These are phyloP conservation scores for Paraconiothyrium sp. DNA, from an alignment of 2,329 filamentous ascomycete species.

Conservation along the genomic window DNA sequence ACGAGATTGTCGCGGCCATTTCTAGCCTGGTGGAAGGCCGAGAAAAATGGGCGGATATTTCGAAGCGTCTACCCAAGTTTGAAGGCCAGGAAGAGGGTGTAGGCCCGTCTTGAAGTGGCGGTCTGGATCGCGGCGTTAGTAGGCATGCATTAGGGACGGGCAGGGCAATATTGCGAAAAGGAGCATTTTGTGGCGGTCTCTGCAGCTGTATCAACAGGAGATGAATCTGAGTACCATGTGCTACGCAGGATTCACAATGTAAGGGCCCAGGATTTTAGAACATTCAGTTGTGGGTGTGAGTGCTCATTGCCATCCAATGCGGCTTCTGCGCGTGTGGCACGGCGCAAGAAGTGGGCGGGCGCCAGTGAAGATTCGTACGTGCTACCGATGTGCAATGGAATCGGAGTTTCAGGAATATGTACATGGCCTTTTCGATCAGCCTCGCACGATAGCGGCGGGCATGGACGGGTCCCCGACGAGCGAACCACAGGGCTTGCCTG, in stretches of 20 bases:
- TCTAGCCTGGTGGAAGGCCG: conserved; percentile 69
- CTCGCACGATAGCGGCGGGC: neutral
- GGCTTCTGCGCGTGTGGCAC: neutral
- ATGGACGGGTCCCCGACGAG: neutral
- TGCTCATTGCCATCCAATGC: neutral
- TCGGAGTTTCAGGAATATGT: conserved; percentile 10
- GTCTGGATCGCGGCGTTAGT: neutral
- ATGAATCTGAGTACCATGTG: neutral
- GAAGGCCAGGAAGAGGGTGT: conserved; percentile 60
- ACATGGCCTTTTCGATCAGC: neutral
- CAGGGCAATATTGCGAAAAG: conserved; percentile 11
- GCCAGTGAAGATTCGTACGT: no score
- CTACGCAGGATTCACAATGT: neutral
- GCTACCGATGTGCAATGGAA: no score
- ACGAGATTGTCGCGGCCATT: conserved; percentile 80
- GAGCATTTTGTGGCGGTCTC: conserved; percentile 15
- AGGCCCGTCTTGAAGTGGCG: neutral
- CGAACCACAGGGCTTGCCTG: conserved; percentile 15
- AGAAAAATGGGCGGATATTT: conserved; percentile 75
- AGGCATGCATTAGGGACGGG: conserved; percentile 1
- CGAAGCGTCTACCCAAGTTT: conserved; percentile 82
- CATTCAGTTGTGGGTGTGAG: neutral
- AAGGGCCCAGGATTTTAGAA: neutral
- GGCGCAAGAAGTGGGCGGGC: neutral
- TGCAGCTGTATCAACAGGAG: conserved; percentile 19